Percentiles rank a stretch among this genome's conserved stretches.
phyloP scores from a whole-genome alignment of 768 basidiomycete genomes.

The Pleurotus citrinopileatus region DNA sequence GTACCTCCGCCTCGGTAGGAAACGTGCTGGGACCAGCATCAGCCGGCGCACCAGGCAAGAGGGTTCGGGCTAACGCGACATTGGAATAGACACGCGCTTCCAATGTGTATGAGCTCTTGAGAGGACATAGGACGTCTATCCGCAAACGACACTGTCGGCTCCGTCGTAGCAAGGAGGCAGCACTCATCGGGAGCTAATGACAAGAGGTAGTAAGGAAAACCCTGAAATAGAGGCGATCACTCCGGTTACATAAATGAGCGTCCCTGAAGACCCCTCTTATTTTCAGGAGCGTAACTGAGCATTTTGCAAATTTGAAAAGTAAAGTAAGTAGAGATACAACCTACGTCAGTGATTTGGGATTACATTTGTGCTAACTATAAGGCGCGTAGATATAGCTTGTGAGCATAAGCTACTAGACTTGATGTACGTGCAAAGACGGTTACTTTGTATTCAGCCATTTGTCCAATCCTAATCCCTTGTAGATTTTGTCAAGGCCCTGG shows the following conservation, averaged over 20 bases:
- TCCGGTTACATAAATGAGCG: no score
- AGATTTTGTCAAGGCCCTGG: slow-evolving; percentile 32
- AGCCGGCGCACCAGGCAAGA: not conserved
- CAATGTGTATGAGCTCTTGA: not conserved
- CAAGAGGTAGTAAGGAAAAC: no score
- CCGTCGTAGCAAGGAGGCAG: not conserved
- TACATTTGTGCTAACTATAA: no score
- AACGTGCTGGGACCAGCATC: not conserved
- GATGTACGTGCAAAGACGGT: not conserved
- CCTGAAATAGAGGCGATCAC: no score
- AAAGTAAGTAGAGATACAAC: no score
- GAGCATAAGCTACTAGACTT: no score
- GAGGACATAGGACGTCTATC: not conserved
- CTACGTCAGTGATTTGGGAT: no score
- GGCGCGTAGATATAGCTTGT: no score
- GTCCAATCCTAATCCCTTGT: slow-evolving; percentile 29
- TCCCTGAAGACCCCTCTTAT: no score
- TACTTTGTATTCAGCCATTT: slow-evolving; percentile 24
- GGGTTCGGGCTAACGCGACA: not conserved
- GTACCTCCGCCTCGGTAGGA: not conserved
- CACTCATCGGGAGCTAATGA: not conserved
- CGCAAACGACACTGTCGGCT: not conserved
- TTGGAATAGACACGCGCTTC: not conserved
- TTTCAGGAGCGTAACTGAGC: no score
- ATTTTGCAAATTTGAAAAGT: no score